Evolutionary conservation across 768 basidiomycete species (phyloP).

Genomic region (Termitomyces sp.): DNA sequence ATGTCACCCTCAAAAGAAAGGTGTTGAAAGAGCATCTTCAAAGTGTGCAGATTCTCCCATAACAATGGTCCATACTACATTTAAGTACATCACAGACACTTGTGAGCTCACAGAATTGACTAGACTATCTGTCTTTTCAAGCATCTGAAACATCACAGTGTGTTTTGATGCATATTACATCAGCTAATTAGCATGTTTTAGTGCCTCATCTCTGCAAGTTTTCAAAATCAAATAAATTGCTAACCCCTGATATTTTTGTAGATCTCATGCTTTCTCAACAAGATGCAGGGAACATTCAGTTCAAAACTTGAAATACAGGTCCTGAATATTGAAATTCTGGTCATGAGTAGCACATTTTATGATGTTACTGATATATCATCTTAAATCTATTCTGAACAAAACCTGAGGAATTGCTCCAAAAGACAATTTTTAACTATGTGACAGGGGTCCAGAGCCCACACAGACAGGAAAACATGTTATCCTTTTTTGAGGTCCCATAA

Average conservation of each 20-base stretch:
- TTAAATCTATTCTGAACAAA: background rate
- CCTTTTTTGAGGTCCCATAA: background rate
- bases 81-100: too few relatives aligned
- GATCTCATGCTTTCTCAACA: background rate
- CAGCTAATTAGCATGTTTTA: background rate
- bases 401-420: background rate
- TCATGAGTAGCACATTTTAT: background rate
- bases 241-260: background rate
- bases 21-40: too few relatives aligned
- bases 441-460: background rate
- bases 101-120: too few relatives aligned
- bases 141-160: too few relatives aligned
- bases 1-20: too few relatives aligned
- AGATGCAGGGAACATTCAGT: background rate
- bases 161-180: background rate
- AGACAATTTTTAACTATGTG: background rate
- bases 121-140: too few relatives aligned
- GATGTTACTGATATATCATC: background rate
- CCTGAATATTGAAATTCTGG: too few relatives aligned
- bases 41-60: too few relatives aligned
- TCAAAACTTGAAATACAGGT: background rate
- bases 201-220: background rate
- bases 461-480: background rate
- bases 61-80: too few relatives aligned
- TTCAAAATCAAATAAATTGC: too few relatives aligned